phyloP scores from a whole-genome alignment of 2,329 filamentous ascomycete genomes.

The Nigrospora oryzae region DNA sequence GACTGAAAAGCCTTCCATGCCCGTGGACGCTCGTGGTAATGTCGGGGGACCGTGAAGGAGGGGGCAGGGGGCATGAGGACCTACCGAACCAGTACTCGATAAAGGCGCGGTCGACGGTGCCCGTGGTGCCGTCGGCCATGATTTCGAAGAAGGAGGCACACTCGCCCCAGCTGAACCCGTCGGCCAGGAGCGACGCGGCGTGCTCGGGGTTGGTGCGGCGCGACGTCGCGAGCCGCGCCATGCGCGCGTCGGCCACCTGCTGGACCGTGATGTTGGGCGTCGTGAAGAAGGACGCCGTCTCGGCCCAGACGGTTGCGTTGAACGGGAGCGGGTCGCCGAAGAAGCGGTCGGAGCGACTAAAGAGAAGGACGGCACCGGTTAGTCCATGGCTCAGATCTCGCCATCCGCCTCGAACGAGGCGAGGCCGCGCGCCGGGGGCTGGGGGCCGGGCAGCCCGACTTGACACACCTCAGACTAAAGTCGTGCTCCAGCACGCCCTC shows the following conservation, averaged over 20 bases:
- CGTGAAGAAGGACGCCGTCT: conserved; percentile 11
- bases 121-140: not conserved
- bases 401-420: too few relatives aligned
- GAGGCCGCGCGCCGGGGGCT: too few relatives aligned
- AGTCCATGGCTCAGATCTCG: too few relatives aligned
- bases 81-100: conserved; percentile 2
- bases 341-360: conserved; percentile 8
- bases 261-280: conserved; percentile 8
- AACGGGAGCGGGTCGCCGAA: conserved; percentile 9
- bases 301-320: conserved; percentile 9
- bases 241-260: conserved; percentile 9
- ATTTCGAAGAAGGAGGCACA: conserved; percentile 1
- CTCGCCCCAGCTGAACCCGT: conserved; percentile 1
- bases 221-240: conserved; percentile 9
- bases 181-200: not conserved
- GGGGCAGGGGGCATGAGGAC: not conserved
- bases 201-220: conserved; percentile 11
- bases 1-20: too few relatives aligned
- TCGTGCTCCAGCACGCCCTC: conserved; percentile 15
- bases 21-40: too few relatives aligned
- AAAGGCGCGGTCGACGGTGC: not conserved
- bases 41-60: too few relatives aligned
- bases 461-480: conserved; percentile 9
- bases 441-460: not conserved
- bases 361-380: not conserved